A percentile compares a stretch with the other conserved stretches of the same genome.
Evolutionary conservation across 768 basidiomycete species (phyloP).

Genomic region (Trametes maxima): DNA sequence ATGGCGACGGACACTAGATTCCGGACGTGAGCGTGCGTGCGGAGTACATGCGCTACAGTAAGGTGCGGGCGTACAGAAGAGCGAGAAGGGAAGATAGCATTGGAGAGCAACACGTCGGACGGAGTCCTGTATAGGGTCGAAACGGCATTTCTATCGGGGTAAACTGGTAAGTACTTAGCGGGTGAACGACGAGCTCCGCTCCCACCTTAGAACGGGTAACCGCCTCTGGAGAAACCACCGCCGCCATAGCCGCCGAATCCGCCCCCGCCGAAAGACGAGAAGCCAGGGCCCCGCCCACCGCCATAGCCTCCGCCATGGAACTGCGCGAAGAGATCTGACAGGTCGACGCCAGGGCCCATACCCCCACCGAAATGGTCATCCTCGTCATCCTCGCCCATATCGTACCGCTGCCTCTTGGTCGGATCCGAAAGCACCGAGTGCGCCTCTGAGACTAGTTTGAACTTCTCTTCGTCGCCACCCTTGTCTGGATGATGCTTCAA

Average conservation of each 20-base stretch:
- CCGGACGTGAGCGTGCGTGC: neutral
- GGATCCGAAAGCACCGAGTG: slow-evolving; percentile 83
- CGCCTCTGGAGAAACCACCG: slow-evolving; percentile 1
- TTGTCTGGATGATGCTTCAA: slow-evolving; percentile 87
- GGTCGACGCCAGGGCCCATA: slow-evolving; percentile 50
- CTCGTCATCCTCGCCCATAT: slow-evolving; percentile 82
- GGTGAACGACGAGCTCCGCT: neutral
- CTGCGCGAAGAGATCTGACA: slow-evolving; percentile 66
- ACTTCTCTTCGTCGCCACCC: slow-evolving; percentile 95
- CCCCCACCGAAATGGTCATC: slow-evolving; percentile 41
- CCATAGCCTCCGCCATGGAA: slow-evolving; percentile 49
- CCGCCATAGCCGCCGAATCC: slow-evolving; percentile 16
- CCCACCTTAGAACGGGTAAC: slow-evolving; percentile 11
- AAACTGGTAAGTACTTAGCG: no score
- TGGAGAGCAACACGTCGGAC: neutral
- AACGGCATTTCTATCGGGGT: neutral
- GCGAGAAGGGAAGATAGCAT: neutral
- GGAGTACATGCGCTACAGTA: slow-evolving; percentile 18
- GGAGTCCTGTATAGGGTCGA: neutral
- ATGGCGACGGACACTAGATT: slow-evolving; percentile 5
- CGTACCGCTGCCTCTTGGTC: slow-evolving; percentile 70
- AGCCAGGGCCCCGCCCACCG: slow-evolving; percentile 33
- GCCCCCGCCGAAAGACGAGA: slow-evolving; percentile 24
- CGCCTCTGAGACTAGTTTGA: slow-evolving; percentile 88
- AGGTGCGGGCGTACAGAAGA: slow-evolving; percentile 1